These are phyloP conservation scores for Wallacemonas collosoma DNA, from an alignment of 208 protist species.

Conservation along the genomic window DNA sequence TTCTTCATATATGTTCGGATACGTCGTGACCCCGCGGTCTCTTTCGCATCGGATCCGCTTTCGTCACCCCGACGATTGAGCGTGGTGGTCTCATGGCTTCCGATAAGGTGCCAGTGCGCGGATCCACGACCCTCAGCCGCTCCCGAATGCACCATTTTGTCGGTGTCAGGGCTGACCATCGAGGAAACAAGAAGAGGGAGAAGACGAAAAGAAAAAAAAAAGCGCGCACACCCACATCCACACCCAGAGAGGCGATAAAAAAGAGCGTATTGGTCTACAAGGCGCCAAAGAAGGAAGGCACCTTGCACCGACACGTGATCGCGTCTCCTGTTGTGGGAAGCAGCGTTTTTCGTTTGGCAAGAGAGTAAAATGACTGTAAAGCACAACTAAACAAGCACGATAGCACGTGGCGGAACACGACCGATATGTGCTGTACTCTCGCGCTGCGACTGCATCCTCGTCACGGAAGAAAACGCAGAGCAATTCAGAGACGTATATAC, in stretches of 20 bases:
- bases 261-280: neutral
- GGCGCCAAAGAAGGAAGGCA: neutral
- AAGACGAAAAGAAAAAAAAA: conserved; percentile 9
- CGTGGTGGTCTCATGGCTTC: too few species aligned
- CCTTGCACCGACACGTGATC: neutral
- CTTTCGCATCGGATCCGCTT: too few species aligned
- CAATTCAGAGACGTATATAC: neutral
- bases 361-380: neutral
- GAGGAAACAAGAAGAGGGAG: neutral
- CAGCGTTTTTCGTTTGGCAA: neutral
- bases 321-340: neutral
- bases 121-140: too few species aligned
- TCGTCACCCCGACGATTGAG: too few species aligned
- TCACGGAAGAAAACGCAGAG: neutral
- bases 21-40: too few species aligned
- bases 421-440: neutral
- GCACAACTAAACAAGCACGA: too few species aligned
- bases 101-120: too few species aligned
- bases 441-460: neutral
- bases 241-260: neutral
- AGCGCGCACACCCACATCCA: neutral
- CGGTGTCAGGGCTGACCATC: too few species aligned
- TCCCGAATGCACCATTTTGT: too few species aligned
- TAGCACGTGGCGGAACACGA: neutral
- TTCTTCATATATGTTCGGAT: neutral